Conservation (phyloP, 495 filamentous ascomycete genomes). For the Daldinia loculata region DNA sequence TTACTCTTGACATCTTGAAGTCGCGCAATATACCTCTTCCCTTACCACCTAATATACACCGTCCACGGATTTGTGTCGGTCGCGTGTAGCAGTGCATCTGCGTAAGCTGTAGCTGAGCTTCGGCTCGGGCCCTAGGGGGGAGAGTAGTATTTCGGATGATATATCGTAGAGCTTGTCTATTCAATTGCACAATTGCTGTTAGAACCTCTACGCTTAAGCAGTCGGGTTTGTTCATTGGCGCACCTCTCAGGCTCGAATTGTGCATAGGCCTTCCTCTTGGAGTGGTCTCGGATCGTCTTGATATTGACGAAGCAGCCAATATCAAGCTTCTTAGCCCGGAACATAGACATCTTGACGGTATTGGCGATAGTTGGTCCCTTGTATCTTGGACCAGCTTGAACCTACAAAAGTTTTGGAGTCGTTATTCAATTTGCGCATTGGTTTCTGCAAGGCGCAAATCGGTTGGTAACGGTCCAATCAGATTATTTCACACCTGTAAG, state of each 20-base stretch:
- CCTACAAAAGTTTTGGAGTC: slow-evolving; percentile 38
- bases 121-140: slow-evolving; percentile 78
- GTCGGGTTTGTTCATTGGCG: slow-evolving; percentile 14
- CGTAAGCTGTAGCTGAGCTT: slow-evolving; percentile 89
- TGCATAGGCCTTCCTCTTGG: slow-evolving; percentile 91
- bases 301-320: slow-evolving; percentile 85
- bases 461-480: slow-evolving; percentile 8
- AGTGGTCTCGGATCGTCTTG: slow-evolving; percentile 87
- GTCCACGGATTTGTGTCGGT: slow-evolving; percentile 89
- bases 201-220: slow-evolving; percentile 3
- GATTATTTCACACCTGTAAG: neutral
- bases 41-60: slow-evolving; percentile 89
- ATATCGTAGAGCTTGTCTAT: slow-evolving; percentile 94
- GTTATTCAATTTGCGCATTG: slow-evolving; percentile 14
- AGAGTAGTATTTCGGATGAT: slow-evolving; percentile 91
- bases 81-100: slow-evolving; percentile 96
- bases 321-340: slow-evolving; percentile 86
- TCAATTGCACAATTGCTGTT: slow-evolving; percentile 5
- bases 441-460: slow-evolving; percentile 2
- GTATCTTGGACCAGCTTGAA: slow-evolving; percentile 13
- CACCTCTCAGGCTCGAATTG: slow-evolving; percentile 87
- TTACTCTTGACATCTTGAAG: slow-evolving; percentile 89
- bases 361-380: slow-evolving; percentile 9
- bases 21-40: slow-evolving; percentile 85
- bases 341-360: slow-evolving; percentile 73